Evolutionary conservation across 2,329 filamentous ascomycete species (phyloP).

Genomic region (Hysterium pulicare): DNA sequence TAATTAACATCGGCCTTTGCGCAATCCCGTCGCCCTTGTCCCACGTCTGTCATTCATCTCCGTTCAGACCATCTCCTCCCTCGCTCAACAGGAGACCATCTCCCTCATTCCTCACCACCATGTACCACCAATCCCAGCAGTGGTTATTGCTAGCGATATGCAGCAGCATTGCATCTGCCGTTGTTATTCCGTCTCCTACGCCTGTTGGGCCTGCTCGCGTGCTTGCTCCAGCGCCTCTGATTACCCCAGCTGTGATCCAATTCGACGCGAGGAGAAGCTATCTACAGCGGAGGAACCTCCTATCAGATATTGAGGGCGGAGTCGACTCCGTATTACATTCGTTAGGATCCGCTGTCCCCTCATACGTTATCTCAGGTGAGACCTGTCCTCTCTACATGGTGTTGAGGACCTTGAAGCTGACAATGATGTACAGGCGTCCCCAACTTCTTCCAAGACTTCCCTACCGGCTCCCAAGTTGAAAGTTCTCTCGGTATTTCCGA

Average conservation of each 20-base stretch:
- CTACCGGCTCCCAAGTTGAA: slow-evolving; percentile 58
- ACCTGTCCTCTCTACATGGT: neutral
- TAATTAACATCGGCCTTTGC: no score
- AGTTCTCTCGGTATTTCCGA: slow-evolving; percentile 60
- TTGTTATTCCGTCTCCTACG: slow-evolving; percentile 31
- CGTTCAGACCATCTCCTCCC: no score
- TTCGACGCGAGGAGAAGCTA: slow-evolving; percentile 32
- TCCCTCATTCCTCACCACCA: neutral
- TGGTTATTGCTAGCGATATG: slow-evolving; percentile 1
- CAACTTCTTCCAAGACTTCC: slow-evolving; percentile 65
- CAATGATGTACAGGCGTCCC: slow-evolving; percentile 49
- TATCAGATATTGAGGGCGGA: slow-evolving; percentile 30
- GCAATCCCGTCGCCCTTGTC: no score
- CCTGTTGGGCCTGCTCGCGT: slow-evolving; percentile 24
- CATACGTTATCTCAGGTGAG: slow-evolving; percentile 36
- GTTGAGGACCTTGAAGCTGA: slow-evolving; percentile 10
- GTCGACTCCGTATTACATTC: slow-evolving; percentile 27
- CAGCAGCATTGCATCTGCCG: slow-evolving; percentile 18
- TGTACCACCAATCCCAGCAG: neutral
- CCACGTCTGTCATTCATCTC: no score
- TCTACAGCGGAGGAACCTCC: slow-evolving; percentile 27
- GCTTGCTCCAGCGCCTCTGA: slow-evolving; percentile 25
- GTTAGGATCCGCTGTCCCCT: slow-evolving; percentile 33
- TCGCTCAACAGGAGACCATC: neutral
- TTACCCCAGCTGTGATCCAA: slow-evolving; percentile 33